Evolutionary conservation across 225 moss, liverwort and hornwort genomes (phyloP).

Genomic region (Pleurozium schreberi): DNA sequence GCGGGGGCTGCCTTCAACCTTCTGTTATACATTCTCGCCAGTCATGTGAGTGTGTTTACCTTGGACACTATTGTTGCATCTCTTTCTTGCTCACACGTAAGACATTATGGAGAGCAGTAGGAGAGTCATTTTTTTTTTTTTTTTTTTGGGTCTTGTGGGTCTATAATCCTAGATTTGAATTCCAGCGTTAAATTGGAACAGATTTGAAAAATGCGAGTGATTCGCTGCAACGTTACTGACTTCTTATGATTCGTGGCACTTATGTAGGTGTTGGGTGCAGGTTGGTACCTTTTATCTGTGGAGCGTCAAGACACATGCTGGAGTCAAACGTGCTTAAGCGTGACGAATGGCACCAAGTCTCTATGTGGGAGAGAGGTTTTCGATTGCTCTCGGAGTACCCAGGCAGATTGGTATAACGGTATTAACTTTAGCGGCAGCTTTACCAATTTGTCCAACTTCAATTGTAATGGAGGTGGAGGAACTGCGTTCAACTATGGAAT

Average conservation of each 20-base stretch:
- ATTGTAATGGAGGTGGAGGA: neutral
- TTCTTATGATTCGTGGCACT: neutral
- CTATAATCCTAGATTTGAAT: neutral
- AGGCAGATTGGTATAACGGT: neutral
- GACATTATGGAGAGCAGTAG: neutral
- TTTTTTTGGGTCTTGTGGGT: neutral
- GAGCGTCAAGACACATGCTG: conserved; percentile 80
- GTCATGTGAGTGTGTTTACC: conserved; percentile 47
- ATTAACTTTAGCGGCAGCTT: neutral
- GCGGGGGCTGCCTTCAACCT: conserved; percentile 95
- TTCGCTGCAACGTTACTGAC: neutral
- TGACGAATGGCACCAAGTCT: neutral
- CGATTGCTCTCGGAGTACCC: neutral
- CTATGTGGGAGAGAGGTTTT: neutral
- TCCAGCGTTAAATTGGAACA: neutral
- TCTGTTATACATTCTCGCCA: conserved; percentile 77
- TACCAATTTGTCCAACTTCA: neutral
- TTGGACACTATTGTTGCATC: neutral
- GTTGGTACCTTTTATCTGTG: conserved; percentile 75
- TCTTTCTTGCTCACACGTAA: neutral
- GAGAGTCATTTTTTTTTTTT: neutral
- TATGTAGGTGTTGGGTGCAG: conserved; percentile 63
- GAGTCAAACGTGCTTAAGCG: neutral
- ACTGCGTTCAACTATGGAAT: conserved; percentile 32
- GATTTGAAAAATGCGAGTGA: neutral